phyloP scores from a whole-genome alignment of 805 yeast species.

The Lipomyces chichibuensis region DNA sequence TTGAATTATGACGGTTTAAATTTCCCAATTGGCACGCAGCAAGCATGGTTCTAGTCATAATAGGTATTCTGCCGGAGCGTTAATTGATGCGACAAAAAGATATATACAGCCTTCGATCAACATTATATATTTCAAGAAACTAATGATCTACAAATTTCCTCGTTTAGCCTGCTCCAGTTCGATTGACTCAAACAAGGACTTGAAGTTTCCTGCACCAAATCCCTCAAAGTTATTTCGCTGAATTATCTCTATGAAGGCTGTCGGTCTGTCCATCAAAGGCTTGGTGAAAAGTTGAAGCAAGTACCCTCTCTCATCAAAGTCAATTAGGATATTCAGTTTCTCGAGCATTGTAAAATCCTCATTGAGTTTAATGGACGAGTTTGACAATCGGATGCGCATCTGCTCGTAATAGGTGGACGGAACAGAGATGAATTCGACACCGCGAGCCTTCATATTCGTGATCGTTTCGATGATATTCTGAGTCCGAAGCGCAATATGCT shows the following conservation, averaged over 20 bases:
- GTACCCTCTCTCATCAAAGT: conserved; percentile 72
- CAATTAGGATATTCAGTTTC: conserved; percentile 60
- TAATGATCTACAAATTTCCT: conserved; percentile 54
- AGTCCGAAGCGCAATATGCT: conserved; percentile 74
- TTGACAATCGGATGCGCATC: conserved; percentile 51
- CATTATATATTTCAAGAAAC: not conserved
- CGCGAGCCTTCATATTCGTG: conserved; percentile 55
- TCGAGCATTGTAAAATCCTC: conserved; percentile 58
- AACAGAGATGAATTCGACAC: conserved; percentile 67
- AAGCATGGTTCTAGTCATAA: no score
- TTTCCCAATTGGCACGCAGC: no score
- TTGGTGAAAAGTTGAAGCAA: conserved; percentile 73
- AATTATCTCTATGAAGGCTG: conserved; percentile 76
- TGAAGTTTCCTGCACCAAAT: conserved; percentile 86
- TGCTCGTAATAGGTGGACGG: conserved; percentile 59
- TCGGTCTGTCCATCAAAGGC: conserved; percentile 50
- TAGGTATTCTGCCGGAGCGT: no score
- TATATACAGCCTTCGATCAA: no score
- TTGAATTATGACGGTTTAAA: no score
- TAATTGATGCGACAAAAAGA: no score
- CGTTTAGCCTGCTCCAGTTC: conserved; percentile 71
- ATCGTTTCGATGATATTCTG: conserved; percentile 63
- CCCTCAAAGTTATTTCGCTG: conserved; percentile 80
- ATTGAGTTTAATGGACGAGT: conserved; percentile 47
- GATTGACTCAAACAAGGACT: conserved; percentile 74